phyloP scores from a whole-genome alignment of 1,284 basidiomycete genomes.

The Ceratobasidium sp. region DNA sequence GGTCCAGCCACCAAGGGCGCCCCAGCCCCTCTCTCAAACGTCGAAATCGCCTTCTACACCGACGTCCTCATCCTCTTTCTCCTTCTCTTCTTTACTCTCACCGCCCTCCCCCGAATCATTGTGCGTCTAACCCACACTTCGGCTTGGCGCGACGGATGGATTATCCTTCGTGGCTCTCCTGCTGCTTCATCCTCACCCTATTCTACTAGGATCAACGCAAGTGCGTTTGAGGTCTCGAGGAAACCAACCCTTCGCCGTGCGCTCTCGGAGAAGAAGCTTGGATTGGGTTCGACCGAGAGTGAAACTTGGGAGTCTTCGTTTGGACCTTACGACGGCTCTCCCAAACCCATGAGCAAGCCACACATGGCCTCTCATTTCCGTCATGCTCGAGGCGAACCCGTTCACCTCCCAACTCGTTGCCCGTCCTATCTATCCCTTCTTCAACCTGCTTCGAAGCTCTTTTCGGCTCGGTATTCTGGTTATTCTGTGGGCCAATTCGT shows the following conservation, averaged over 20 bases:
- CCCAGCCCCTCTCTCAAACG: constrained; percentile 24
- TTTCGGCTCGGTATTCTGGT: constrained; percentile 31
- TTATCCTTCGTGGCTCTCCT: constrained; percentile 35
- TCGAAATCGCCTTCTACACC: constrained; percentile 49
- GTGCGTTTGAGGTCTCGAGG: constrained; percentile 14
- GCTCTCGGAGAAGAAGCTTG: constrained; percentile 17
- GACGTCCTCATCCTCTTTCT: constrained; percentile 43
- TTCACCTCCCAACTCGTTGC: constrained; percentile 35
- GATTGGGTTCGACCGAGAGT: constrained; percentile 8
- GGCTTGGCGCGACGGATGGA: constrained; percentile 37
- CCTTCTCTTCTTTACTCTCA: constrained; percentile 45
- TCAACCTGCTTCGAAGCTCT: constrained; percentile 31
- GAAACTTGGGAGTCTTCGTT: constrained; percentile 31
- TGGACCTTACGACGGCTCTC: constrained; percentile 26
- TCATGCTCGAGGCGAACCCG: not conserved
- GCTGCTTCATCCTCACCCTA: not conserved
- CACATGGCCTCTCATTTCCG: constrained; percentile 24
- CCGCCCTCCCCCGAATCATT: constrained; percentile 48
- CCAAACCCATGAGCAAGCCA: not conserved
- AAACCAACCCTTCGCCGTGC: constrained; percentile 29
- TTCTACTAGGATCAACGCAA: constrained; percentile 1
- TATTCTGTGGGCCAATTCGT: constrained; percentile 34
- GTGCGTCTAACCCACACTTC: constrained; percentile 47
- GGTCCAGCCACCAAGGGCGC: not conserved
- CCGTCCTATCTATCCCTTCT: constrained; percentile 40